These are phyloP conservation scores for Acanthamoeba sp. DNA, from an alignment of 208 protist species.

Conservation along the genomic window DNA sequence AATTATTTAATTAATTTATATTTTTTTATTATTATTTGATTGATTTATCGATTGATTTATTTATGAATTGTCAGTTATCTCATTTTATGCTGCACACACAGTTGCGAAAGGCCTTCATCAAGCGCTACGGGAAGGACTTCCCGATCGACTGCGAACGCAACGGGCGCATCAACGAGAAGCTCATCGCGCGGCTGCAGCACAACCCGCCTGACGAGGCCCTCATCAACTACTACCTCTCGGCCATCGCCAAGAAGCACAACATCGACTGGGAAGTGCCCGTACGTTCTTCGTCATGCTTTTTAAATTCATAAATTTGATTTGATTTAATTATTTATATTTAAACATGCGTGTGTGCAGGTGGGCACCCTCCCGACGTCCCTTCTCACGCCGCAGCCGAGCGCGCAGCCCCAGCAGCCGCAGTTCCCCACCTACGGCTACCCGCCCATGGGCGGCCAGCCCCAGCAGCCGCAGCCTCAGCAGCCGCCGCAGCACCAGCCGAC, in stretches of 20 bases:
- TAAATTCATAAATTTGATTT: not conserved
- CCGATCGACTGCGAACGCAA: conserved; percentile 52
- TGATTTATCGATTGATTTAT: not conserved
- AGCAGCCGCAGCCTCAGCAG: not conserved
- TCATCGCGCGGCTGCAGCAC: conserved; percentile 50
- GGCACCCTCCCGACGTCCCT: conserved; percentile 28
- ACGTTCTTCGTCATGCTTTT: not conserved
- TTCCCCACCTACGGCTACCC: not conserved
- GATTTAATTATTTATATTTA: not conserved
- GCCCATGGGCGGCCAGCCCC: not conserved
- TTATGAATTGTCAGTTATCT: not conserved
- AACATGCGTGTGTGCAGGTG: not conserved
- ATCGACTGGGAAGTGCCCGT: conserved; percentile 70
- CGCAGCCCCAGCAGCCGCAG: conserved; percentile 11
- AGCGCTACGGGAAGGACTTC: conserved; percentile 71
- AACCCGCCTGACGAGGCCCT: conserved; percentile 65
- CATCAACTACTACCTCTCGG: conserved; percentile 74
- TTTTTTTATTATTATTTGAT: not conserved
- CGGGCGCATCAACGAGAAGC: conserved; percentile 61
- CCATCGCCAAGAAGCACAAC: conserved; percentile 75
- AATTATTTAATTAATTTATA: not conserved
- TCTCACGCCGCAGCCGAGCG: conserved; percentile 26
- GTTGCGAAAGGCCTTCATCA: conserved; percentile 61
- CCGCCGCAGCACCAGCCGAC: not conserved
- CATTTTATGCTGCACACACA: not conserved